Conservation (phyloP, 257 asterid genomes). For the Solanum neorickii region DNA sequence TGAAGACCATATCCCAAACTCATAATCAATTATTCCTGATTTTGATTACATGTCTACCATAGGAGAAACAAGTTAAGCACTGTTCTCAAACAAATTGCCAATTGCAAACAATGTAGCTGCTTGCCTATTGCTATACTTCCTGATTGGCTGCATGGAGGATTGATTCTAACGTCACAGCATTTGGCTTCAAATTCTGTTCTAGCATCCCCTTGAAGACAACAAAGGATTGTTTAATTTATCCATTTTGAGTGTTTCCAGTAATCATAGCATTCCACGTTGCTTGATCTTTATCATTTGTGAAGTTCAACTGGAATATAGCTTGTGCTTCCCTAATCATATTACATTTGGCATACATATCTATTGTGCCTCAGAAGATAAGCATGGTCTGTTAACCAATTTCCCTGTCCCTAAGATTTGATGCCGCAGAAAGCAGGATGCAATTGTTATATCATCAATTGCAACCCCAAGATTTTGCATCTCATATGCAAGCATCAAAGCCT, state of each 20-base stretch:
- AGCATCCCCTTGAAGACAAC: slow-evolving; percentile 40
- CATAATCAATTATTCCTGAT: slow-evolving; percentile 50
- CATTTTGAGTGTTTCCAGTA: slow-evolving; percentile 54
- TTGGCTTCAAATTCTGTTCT: slow-evolving; percentile 39
- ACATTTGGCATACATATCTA: slow-evolving; percentile 68
- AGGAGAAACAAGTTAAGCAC: slow-evolving; percentile 66
- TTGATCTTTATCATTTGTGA: slow-evolving; percentile 30
- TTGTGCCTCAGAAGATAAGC: slow-evolving; percentile 52
- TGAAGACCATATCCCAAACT: too few species aligned
- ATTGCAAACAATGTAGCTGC: slow-evolving; percentile 55
- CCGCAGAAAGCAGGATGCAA: slow-evolving; percentile 60
- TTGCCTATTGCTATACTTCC: slow-evolving; percentile 44
- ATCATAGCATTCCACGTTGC: slow-evolving; percentile 75
- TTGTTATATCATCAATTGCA: slow-evolving; percentile 41
- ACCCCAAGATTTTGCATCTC: slow-evolving; percentile 61
- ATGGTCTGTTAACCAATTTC: slow-evolving; percentile 59
- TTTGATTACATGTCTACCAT: slow-evolving; percentile 86
- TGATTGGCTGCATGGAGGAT: slow-evolving; percentile 48
- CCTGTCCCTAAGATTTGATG: slow-evolving; percentile 55
- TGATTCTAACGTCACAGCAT: slow-evolving; percentile 69
- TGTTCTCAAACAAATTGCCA: slow-evolving; percentile 42
- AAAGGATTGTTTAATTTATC: slow-evolving; percentile 39
- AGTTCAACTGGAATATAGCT: slow-evolving; percentile 19
- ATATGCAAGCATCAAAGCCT: slow-evolving; percentile 57
- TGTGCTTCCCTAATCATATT: slow-evolving; percentile 41